Conservation (phyloP, 441 rosid genomes). For the Eutrema salsugineum region DNA sequence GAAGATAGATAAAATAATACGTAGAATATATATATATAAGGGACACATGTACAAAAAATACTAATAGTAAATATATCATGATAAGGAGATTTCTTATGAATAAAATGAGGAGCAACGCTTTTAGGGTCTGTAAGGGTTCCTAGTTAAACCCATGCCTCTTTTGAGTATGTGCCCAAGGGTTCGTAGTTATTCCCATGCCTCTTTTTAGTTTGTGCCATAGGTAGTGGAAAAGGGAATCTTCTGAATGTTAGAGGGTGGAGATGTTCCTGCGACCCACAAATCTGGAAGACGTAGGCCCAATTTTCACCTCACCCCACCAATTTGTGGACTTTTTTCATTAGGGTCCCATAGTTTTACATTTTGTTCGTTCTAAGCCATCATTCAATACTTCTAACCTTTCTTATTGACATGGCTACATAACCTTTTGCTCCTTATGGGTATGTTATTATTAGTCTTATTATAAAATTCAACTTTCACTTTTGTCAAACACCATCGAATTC, state of each 20-base stretch:
- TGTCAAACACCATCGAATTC: neutral
- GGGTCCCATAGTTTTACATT: slow-evolving; percentile 23
- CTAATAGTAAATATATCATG: too few species aligned
- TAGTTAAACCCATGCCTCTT: slow-evolving; percentile 30
- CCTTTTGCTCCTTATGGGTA: slow-evolving; percentile 18
- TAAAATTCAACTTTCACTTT: neutral
- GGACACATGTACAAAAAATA: too few species aligned
- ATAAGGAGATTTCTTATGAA: neutral
- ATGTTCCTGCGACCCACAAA: slow-evolving; percentile 32
- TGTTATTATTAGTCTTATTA: slow-evolving; percentile 4
- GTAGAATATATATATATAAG: too few species aligned
- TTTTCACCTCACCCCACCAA: slow-evolving; percentile 21
- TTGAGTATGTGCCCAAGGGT: slow-evolving; percentile 28
- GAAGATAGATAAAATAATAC: too few species aligned
- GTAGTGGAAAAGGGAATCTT: slow-evolving; percentile 35
- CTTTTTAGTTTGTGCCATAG: slow-evolving; percentile 26
- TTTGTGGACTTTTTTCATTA: slow-evolving; percentile 13
- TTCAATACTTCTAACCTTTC: slow-evolving; percentile 10
- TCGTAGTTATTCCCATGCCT: slow-evolving; percentile 28
- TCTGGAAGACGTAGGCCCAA: slow-evolving; percentile 23
- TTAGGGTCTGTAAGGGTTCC: slow-evolving; percentile 11
- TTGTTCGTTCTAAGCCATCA: slow-evolving; percentile 16
- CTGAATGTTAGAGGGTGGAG: slow-evolving; percentile 14
- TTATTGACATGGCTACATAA: slow-evolving; percentile 12
- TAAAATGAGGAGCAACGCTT: slow-evolving; percentile 18